Base-by-base conservation (phyloP, 2,329 filamentous ascomycete species). In the Cytospora schulzeri region DNA sequence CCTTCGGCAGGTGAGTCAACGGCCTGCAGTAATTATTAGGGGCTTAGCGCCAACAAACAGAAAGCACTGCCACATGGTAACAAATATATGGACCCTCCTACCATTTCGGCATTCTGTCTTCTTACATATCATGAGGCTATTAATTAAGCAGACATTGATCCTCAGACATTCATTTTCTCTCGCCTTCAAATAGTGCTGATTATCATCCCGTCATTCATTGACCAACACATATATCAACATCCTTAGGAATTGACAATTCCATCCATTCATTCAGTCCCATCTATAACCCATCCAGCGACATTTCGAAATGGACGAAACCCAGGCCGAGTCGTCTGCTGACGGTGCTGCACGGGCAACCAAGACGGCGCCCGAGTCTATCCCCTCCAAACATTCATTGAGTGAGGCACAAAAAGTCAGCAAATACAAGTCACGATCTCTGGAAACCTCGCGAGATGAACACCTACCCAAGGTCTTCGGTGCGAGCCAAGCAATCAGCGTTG, bases 351-450 rank as follows among this genome's bases (percentile, higher is more conserved):
- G 45, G 7, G 6, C 8, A 14, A 5, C 45, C 9, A 14, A 48
- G 15, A n/a, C 38, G 15, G 15, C 3, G 1, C 17, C 38, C 15
- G n/a, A 41, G 38, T 19, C 38, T n/a, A n/a, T 7, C 8, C 8
- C 38, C 17, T 19, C 38, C 4, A 19, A 24, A 12, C n/a, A 48
- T 24, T 9, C 45, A 48, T 22, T 8, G n/a, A 5, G n/a, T 8
- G 22, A 48, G 6, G n/a, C 12, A 4, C 38, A n/a, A 11, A 22
- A 22, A 7, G 24, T 22, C n/a, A 29, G 35, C 22, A 50, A 33
- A 35, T 17, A 3, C 31, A 66, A 64, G 24, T 15, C 17, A 4
- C 31, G 64, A 6, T 60, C 65, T 11, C 28, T 29, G 4, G 26
- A 35, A 2, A 61, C 53, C 1, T 57, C 57, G 7, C 35, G 17